A percentile compares a stretch with the other conserved stretches of the same genome.
These are phyloP conservation scores for Lunularia cruciata DNA, from an alignment of 225 moss, liverwort and hornwort species.

Conservation along the genomic window DNA sequence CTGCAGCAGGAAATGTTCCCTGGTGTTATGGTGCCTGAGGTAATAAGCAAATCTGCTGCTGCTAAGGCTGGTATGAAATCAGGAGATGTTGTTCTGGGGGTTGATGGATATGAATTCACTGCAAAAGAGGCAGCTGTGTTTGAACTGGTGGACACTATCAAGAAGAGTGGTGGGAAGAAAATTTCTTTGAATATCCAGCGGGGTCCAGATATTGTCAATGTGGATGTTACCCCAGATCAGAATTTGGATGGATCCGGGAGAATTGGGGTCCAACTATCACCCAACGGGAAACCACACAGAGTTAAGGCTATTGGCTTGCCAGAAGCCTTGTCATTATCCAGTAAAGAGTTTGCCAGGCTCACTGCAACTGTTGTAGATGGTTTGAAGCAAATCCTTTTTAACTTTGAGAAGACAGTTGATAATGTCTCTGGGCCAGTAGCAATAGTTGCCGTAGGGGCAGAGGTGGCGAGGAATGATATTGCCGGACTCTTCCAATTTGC, in stretches of 20 bases:
- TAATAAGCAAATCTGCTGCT: slow-evolving; percentile 74
- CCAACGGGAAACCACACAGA: slow-evolving; percentile 69
- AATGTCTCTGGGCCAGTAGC: slow-evolving; percentile 87
- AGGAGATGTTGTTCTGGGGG: slow-evolving; percentile 79
- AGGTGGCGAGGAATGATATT: slow-evolving; percentile 80
- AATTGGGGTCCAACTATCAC: slow-evolving; percentile 92
- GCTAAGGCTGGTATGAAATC: slow-evolving; percentile 65
- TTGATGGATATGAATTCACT: slow-evolving; percentile 59
- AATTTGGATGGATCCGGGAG: slow-evolving; percentile 78
- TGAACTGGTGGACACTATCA: slow-evolving; percentile 83
- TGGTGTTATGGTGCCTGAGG: slow-evolving; percentile 86
- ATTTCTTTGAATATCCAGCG: slow-evolving; percentile 59
- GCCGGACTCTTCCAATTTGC: slow-evolving; percentile 92
- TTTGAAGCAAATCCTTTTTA: slow-evolving; percentile 75
- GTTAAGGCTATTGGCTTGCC: slow-evolving; percentile 59
- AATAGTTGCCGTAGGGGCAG: slow-evolving; percentile 91
- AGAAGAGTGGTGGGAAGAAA: slow-evolving; percentile 57
- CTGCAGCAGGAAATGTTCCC: slow-evolving; percentile 84
- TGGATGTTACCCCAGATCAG: slow-evolving; percentile 71
- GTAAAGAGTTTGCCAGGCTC: slow-evolving; percentile 63
- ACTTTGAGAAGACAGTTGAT: slow-evolving; percentile 90
- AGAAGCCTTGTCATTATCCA: slow-evolving; percentile 54
- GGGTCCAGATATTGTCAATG: slow-evolving; percentile 36
- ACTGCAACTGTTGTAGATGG: slow-evolving; percentile 59
- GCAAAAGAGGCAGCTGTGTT: slow-evolving; percentile 65